These are phyloP conservation scores for Lepidopterella palustris DNA, from an alignment of 495 filamentous ascomycete species.

Conservation along the genomic window DNA sequence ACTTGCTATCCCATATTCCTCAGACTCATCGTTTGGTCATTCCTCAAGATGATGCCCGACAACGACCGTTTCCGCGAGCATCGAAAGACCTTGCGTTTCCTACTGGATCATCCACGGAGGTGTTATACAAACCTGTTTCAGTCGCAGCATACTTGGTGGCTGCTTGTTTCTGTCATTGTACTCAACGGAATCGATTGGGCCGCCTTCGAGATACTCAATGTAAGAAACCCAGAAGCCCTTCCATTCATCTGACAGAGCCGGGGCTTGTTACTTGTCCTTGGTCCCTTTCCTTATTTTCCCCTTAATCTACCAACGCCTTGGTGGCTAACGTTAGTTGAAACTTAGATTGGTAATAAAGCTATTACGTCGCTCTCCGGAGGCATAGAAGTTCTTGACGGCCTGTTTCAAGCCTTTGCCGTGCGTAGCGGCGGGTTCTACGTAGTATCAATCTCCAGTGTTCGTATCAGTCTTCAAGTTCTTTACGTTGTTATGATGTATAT, in stretches of 20 bases:
- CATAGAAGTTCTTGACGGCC: conserved; percentile 63
- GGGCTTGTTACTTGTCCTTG: no score
- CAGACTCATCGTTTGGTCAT: conserved; percentile 65
- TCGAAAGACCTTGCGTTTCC: conserved; percentile 67
- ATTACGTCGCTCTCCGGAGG: conserved; percentile 51
- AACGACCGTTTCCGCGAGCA: conserved; percentile 41
- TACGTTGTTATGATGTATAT: conserved; percentile 78
- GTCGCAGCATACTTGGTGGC: conserved; percentile 69
- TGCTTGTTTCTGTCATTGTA: conserved; percentile 61
- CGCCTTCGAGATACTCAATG: conserved; percentile 69
- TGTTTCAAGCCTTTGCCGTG: conserved; percentile 80
- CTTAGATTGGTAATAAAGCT: conserved; percentile 56
- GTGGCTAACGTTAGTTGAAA: no score
- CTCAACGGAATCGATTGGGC: conserved; percentile 80
- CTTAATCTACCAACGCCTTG: no score
- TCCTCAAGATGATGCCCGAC: conserved; percentile 45
- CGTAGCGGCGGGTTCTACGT: conserved; percentile 82
- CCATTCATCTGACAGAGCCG: no score
- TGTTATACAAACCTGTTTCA: conserved; percentile 85
- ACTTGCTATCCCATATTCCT: conserved; percentile 75
- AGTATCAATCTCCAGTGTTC: conserved; percentile 61
- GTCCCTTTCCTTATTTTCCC: no score
- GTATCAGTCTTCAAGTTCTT: conserved; percentile 66
- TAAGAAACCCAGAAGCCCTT: conserved; percentile 3
- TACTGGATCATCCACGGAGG: conserved; percentile 71